Base-by-base conservation (phyloP, 192 early-diverging fungal genomes). In the Entomortierella chlamydospora region DNA sequence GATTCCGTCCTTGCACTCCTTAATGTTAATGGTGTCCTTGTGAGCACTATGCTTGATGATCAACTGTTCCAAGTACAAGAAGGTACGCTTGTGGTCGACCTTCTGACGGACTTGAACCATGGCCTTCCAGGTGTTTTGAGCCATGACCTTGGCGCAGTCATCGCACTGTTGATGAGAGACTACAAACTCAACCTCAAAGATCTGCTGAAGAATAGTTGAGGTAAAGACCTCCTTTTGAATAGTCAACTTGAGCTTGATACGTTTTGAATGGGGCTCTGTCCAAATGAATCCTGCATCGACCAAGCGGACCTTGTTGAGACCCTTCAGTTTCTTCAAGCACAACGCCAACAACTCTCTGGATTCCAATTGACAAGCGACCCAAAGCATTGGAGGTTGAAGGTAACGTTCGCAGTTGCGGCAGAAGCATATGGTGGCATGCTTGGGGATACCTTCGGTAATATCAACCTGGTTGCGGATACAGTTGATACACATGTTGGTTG, bases 161-260 rank as follows among this genome's bases (percentile, higher is more conserved):
- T 94, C 93, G 81, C 98, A 99, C 82, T 97, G 94, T 83, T 98
- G 97, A 64, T 90, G 87, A 20, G 91, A 87, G 20, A 99, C 95
- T 50, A 95, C 88, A 72, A 90, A 99, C 86, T 98, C 97, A 22
- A 97, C 94, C 68, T 98, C 94, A 79, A 98, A 98, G 17, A 94
- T 89, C 84, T 98, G 97, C 81, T 99, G 97, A 68, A 99, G 78
- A 66, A 99, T 96, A 0, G 97, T 97, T 22, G 91, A 91, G 3
- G 95, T 90, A 83, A 98, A 96, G 13, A 97, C 94, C 83, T 99
- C 98, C 82, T 99, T 99, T 82, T 99, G 98, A 66, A 99, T 98
- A 12, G 97, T 97, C 81, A 99, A 85, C 86, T 98, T 98, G 70
- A 98, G 93, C 84, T 98, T 98, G 86, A 99, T 86, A 73, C 98